These are phyloP conservation scores for Coemansia sp. DNA, from an alignment of 371 early-diverging fungal species.

Conservation along the genomic window DNA sequence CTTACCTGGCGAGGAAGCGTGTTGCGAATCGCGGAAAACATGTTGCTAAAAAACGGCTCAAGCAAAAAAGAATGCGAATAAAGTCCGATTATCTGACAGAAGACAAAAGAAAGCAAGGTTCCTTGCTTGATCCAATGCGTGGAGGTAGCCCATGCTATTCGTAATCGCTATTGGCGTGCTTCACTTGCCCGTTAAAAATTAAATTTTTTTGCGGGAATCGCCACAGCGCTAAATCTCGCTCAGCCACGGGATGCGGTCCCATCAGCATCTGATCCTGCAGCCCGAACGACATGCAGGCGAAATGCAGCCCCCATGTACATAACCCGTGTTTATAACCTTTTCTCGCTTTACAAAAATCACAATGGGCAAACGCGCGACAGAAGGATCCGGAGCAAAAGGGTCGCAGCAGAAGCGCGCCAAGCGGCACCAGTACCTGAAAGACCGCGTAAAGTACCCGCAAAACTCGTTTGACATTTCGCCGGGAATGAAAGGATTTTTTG, in stretches of 20 bases:
- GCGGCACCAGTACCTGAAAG: conserved; percentile 34
- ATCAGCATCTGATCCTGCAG: conserved; percentile 1
- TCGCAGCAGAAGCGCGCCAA: conserved; percentile 43
- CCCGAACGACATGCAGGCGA: neutral
- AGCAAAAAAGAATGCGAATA: neutral
- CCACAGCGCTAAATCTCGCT: neutral
- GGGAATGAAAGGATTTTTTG: conserved; percentile 50
- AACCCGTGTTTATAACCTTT: neutral
- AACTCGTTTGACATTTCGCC: conserved; percentile 46
- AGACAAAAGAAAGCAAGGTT: neutral
- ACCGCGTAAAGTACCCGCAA: conserved; percentile 42
- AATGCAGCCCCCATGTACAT: neutral
- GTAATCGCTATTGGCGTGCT: neutral
- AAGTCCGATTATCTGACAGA: neutral
- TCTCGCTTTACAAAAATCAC: neutral
- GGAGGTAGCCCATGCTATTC: neutral
- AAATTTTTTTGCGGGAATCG: neutral
- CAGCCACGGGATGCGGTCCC: conserved; percentile 4
- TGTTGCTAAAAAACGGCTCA: neutral
- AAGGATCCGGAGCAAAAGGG: conserved; percentile 11
- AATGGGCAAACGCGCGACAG: conserved; percentile 32
- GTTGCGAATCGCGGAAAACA: conserved; percentile 35
- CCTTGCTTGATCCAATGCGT: neutral
- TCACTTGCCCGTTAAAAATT: neutral
- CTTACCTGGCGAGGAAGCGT: conserved; percentile 42